phyloP scores from a whole-genome alignment of 306 rosid species.

The Lithocarpus polystachyus region DNA sequence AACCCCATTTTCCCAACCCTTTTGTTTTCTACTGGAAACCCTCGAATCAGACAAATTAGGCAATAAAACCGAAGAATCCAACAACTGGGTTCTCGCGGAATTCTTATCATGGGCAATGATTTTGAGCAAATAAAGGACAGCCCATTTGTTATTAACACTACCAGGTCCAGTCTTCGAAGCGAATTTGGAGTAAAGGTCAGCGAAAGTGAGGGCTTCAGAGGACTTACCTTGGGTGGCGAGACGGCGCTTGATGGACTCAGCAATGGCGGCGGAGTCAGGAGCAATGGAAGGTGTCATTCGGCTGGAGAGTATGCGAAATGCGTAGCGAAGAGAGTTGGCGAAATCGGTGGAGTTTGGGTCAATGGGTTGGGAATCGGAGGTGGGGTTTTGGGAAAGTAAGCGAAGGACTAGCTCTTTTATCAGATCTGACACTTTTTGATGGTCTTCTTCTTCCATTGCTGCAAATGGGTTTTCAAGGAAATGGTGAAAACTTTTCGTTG shows the following conservation, averaged over 20 bases:
- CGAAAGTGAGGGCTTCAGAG: conserved; percentile 85
- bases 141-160: conserved; percentile 86
- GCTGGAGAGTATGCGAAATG: conserved; percentile 79
- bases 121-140: conserved; percentile 72
- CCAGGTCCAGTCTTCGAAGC: conserved; percentile 63
- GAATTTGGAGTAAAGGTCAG: conserved; percentile 80
- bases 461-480: no score
- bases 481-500: background rate
- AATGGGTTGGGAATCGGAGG: conserved; percentile 34
- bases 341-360: conserved; percentile 52
- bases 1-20: conserved; percentile 68
- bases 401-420: conserved; percentile 74
- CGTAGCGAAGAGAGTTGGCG: conserved; percentile 71
- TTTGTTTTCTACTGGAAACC: conserved; percentile 32
- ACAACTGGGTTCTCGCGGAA: conserved; percentile 15
- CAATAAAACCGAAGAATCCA: conserved; percentile 51
- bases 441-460: conserved; percentile 83
- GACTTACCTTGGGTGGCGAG: conserved; percentile 88
- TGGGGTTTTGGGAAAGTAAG: conserved; percentile 47
- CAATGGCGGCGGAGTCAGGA: conserved; percentile 85
- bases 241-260: conserved; percentile 82
- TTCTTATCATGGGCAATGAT: conserved; percentile 70
- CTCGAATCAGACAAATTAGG: conserved; percentile 54
- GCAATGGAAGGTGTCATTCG: conserved; percentile 73
- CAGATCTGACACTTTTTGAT: conserved; percentile 81